Evolutionary conservation across 2,329 filamentous ascomycete species (phyloP), one percentile per base, ranked within the genome.

Genomic region (Penicillium sp.): DNA sequence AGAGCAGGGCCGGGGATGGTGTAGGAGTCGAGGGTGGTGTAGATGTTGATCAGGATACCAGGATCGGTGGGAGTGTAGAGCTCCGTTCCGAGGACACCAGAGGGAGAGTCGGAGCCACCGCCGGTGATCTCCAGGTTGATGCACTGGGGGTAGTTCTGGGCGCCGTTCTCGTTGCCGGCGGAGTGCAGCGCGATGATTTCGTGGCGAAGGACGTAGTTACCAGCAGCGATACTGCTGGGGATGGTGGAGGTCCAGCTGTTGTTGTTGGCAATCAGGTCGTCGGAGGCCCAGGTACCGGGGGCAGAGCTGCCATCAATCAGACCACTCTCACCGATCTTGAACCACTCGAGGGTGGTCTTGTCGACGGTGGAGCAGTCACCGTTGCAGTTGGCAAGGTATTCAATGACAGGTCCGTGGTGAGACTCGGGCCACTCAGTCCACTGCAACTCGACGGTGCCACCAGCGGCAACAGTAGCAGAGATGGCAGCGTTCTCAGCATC

Each of bases 371-470:
- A 78, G 74, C 85, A 89, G 73, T 87, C 82, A 23, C 83, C 85
- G 57, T 83, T 76, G 76, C 85, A 88, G 68, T 81, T 82, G 59
- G 88, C 88, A 17, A 90, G 77, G 78, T 90, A 90, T 73, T 84
- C 84, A 65, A 90, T 82, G 68, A 90, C 83, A 13, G 88, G 88
- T 3, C 86, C 86, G 66, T 88, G 82, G 78, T 91, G 86, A 58
- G 81, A 84, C 9, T 84, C 79, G n/a, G 88, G 88, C 89, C 89
- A 91, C 17, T 79, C 78, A 61, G 82, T 85, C 89, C 88, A 91
- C 69, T 86, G 82, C 53, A 91, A 76, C 62, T 84, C 78, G 67
- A 91, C 73, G 8, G 79, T 80, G 65, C 80, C 79, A 64, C 89
- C 89, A 15, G 88, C 89, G n/a, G 81, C 78, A 44, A 90, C 83